Percentiles rank a stretch among this genome's conserved stretches.
phyloP scores from a whole-genome alignment of 768 basidiomycete genomes.

The Boletus pseudo-olivaceus region DNA sequence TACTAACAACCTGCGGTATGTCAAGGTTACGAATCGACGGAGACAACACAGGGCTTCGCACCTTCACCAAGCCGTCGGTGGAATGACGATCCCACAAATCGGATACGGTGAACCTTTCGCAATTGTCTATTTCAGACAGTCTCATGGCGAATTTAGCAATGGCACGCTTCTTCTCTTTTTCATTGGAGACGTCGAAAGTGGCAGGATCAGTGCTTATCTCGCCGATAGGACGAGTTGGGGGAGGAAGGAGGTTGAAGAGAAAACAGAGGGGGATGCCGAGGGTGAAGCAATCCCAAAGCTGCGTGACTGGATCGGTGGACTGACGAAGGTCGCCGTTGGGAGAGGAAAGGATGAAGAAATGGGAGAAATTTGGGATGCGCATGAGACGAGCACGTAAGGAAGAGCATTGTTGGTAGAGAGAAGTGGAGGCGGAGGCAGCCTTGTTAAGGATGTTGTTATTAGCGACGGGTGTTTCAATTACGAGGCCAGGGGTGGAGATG shows the following conservation, averaged over 20 bases:
- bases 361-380: slow-evolving; percentile 70
- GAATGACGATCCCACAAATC: slow-evolving; percentile 90
- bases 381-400: slow-evolving; percentile 71
- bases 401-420: slow-evolving; percentile 91
- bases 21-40: background rate
- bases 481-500: slow-evolving; percentile 57
- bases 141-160: slow-evolving; percentile 92
- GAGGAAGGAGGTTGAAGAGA: slow-evolving; percentile 88
- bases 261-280: slow-evolving; percentile 93
- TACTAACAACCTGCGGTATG: slow-evolving; percentile 70
- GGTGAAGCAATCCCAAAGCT: slow-evolving; percentile 92
- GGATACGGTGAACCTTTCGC: slow-evolving; percentile 84
- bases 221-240: slow-evolving; percentile 40
- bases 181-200: slow-evolving; percentile 64
- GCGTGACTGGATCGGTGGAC: slow-evolving; percentile 89
- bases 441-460: slow-evolving; percentile 90
- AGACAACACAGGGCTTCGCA: slow-evolving; percentile 33
- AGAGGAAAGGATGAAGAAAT: slow-evolving; percentile 63
- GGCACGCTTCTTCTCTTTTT: slow-evolving; percentile 85
- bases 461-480: slow-evolving; percentile 71
- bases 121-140: slow-evolving; percentile 64
- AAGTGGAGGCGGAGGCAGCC: slow-evolving; percentile 79
- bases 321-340: slow-evolving; percentile 57
- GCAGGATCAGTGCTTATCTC: slow-evolving; percentile 62
- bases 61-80: slow-evolving; percentile 94